A percentile compares a stretch with the other conserved stretches of the same genome.
phyloP scores from a whole-genome alignment of 257 asterid species.

The Paulownia fortunei region DNA sequence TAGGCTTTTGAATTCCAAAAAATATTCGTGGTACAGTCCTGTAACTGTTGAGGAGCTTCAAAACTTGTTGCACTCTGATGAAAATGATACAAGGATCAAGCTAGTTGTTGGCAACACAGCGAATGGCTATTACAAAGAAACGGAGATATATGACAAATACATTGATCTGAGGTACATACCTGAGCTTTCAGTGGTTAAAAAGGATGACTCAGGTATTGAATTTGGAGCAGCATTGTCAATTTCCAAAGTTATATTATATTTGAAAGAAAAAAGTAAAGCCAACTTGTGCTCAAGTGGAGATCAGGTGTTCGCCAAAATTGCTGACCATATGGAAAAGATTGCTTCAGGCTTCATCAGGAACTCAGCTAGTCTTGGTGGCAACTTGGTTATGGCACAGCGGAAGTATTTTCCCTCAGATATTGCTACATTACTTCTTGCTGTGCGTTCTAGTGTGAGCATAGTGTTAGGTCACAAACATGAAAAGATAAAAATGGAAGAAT shows the following conservation, averaged over 20 bases:
- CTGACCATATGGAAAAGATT: conserved; percentile 70
- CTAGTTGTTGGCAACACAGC: conserved; percentile 73
- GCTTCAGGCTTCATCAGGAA: conserved; percentile 66
- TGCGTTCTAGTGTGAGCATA: conserved; percentile 51
- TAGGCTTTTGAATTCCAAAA: conserved; percentile 42
- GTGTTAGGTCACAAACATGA: conserved; percentile 39
- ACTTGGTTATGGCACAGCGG: conserved; percentile 74
- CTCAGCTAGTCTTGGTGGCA: conserved; percentile 72
- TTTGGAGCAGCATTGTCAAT: conserved; percentile 71
- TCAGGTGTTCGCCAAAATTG: conserved; percentile 49
- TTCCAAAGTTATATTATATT: conserved; percentile 48
- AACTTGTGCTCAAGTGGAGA: conserved; percentile 30
- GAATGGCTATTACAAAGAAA: conserved; percentile 66
- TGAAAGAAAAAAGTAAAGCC: conserved; percentile 40
- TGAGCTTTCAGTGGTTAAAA: conserved; percentile 51
- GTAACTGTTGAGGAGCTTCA: conserved; percentile 56
- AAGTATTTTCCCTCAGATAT: conserved; percentile 76
- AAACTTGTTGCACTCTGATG: conserved; percentile 49
- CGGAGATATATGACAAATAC: conserved; percentile 43
- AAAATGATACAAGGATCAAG: conserved; percentile 41
- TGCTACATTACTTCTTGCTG: conserved; percentile 64
- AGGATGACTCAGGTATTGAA: conserved; percentile 50
- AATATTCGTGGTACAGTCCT: conserved; percentile 66
- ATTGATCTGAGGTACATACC: conserved; percentile 64
- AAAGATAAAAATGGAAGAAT: conserved; percentile 56